Evolutionary conservation across 2,329 filamentous ascomycete genomes (phyloP), one percentile per base, ranked within the genome.

Genomic region (Exophiala xenobiotica): DNA sequence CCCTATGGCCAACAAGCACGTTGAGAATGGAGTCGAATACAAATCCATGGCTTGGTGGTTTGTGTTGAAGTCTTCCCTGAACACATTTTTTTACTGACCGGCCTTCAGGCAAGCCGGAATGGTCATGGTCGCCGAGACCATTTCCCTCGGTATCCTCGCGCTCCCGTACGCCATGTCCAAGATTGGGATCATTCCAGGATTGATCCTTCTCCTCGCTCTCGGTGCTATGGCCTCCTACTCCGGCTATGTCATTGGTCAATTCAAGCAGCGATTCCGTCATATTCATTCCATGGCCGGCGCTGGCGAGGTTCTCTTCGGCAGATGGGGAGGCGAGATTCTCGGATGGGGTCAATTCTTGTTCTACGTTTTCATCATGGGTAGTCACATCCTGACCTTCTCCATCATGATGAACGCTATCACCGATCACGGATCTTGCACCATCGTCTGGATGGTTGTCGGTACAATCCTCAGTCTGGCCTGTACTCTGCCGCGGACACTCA

Each of bases 241-340:
- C 1, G 80, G 80, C 39, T 81, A 76, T 60, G 74, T 83, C 6
- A 76, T 85, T 46, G 81, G 78, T 18, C 77, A 81, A 60, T 81
- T 84, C 68, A 81, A 80, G 61, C 66, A 77, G 49, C 68, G 65
- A 42, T 76, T 78, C 60, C 56, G 51, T 20, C 70, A 81, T 8
- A 76, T 87, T 44, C 76, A 79, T 37, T 83, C 81, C 61, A 87
- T 88, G 64, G 81, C 83, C 16, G 85, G 89, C 60, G 85, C 82
- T n/a, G 85, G 83, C 1, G 72, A 77, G 39, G 71, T 88, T 40
- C 72, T 88, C 46, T 59, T 58, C 27, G 53, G 56, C 9, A 71
- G 68, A 20, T 71, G 79, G 39, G 83, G 83, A 1, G 78, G 81
- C 53, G 80, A 86, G 64, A 60, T 88, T 23, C 71, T 87, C 39